Percentiles rank a stretch among this genome's conserved stretches.
These are phyloP conservation scores for Fraxinus nigra DNA, from an alignment of 305 asterid genomes.

Conservation along the genomic window DNA sequence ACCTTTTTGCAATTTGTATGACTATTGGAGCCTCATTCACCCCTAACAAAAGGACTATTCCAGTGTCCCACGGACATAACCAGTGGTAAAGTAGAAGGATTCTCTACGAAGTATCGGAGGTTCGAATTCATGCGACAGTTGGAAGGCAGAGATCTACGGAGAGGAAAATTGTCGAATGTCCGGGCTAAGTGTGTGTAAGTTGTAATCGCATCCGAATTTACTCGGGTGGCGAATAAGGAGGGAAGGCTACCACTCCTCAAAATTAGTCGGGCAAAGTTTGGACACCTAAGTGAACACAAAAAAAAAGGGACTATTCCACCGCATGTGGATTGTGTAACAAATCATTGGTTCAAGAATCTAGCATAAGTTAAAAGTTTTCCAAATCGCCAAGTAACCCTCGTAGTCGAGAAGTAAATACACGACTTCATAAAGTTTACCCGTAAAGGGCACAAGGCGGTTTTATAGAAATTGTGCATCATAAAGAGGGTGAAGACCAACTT, in stretches of 20 bases:
- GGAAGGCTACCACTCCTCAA: no score
- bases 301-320: not conserved
- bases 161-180: no score
- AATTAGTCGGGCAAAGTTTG: no score
- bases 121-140: no score
- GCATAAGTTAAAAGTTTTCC: not conserved
- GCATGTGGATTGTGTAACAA: not conserved
- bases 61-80: no score
- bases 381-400: not conserved
- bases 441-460: not conserved
- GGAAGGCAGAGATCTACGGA: no score
- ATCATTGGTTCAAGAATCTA: not conserved
- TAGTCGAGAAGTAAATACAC: not conserved
- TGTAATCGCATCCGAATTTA: no score
- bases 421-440: not conserved
- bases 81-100: no score
- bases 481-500: not conserved
- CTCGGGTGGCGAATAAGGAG: no score
- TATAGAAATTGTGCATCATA: not conserved
- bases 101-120: no score
- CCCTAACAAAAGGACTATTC: not conserved
- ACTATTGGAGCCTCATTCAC: not conserved
- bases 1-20: not conserved
- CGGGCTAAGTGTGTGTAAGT: no score
- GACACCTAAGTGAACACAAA: no score